Percentiles rank a stretch among this genome's conserved stretches.
Evolutionary conservation across 78 protist genomes (phyloP).

Genomic region (Chrysochromulina parva): DNA sequence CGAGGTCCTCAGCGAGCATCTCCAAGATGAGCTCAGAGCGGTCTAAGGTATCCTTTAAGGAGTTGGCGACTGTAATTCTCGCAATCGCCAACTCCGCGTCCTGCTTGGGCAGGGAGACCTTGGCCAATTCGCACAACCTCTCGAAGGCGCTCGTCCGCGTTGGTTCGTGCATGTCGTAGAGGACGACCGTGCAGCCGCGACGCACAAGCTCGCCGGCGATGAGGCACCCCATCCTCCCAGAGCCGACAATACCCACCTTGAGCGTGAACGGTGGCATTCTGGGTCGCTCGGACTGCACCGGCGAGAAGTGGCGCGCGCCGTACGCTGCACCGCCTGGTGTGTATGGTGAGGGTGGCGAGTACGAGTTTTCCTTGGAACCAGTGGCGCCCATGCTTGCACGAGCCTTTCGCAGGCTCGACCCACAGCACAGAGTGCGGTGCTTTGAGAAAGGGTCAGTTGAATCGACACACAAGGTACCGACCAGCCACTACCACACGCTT

Average conservation of each 20-base stretch:
- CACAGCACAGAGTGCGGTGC: no score
- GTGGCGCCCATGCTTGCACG: no score
- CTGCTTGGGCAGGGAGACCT: not conserved
- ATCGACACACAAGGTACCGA: no score
- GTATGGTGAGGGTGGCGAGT: no score
- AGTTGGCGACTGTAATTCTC: not conserved
- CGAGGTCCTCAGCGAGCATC: not conserved
- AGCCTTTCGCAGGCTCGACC: no score
- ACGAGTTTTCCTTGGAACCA: no score
- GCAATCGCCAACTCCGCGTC: not conserved
- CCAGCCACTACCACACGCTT: no score
- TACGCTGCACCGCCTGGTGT: no score
- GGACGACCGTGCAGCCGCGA: not conserved
- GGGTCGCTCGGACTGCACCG: no score
- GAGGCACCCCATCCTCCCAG: not conserved
- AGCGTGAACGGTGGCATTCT: not conserved
- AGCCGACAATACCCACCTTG: not conserved
- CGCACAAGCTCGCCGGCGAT: not conserved
- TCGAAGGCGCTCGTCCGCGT: not conserved
- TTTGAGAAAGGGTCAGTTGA: no score
- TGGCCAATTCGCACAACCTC: not conserved
- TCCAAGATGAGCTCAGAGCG: not conserved
- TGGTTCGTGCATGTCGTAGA: not conserved
- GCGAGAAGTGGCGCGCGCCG: no score
- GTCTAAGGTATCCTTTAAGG: not conserved